A percentile compares a stretch with the other conserved stretches of the same genome.
These are phyloP conservation scores for Aspergillus amoenus DNA, from an alignment of 2,329 filamentous ascomycete species.

Conservation along the genomic window DNA sequence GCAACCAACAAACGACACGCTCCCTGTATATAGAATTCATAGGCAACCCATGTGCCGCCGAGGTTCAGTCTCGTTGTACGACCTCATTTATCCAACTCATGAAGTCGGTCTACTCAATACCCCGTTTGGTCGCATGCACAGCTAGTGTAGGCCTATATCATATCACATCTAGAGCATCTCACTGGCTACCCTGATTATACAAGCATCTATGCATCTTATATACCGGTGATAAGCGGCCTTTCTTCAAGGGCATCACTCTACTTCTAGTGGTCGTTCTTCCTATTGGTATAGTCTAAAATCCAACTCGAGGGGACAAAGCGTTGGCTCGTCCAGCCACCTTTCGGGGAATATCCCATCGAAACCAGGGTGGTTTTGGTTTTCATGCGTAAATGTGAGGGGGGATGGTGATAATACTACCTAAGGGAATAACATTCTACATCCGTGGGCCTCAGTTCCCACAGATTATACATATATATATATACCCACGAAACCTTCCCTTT, in stretches of 20 bases:
- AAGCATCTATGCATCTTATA: not conserved
- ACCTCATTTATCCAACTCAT: not conserved
- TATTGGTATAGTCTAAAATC: not conserved
- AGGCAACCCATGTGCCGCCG: conserved; percentile 6
- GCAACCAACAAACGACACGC: not conserved
- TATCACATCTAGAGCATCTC: too few species aligned
- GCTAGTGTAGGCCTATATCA: not conserved
- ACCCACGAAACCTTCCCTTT: not conserved
- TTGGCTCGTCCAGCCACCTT: not conserved
- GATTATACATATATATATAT: not conserved
- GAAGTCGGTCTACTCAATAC: not conserved
- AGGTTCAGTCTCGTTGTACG: conserved; percentile 5
- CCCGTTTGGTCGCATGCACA: not conserved
- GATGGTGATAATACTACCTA: too few species aligned
- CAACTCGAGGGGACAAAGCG: not conserved
- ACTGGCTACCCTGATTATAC: not conserved
- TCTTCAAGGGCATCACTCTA: not conserved
- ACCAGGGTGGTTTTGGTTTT: not conserved
- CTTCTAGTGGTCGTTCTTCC: not conserved
- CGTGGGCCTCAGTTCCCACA: not conserved
- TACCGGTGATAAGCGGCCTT: not conserved
- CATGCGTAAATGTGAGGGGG: not conserved
- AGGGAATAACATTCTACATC: too few species aligned
- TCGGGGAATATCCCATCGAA: not conserved
- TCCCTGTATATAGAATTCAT: not conserved